Evolutionary conservation across 441 rosid genomes (phyloP).

Genomic region (Gossypium aridum): DNA sequence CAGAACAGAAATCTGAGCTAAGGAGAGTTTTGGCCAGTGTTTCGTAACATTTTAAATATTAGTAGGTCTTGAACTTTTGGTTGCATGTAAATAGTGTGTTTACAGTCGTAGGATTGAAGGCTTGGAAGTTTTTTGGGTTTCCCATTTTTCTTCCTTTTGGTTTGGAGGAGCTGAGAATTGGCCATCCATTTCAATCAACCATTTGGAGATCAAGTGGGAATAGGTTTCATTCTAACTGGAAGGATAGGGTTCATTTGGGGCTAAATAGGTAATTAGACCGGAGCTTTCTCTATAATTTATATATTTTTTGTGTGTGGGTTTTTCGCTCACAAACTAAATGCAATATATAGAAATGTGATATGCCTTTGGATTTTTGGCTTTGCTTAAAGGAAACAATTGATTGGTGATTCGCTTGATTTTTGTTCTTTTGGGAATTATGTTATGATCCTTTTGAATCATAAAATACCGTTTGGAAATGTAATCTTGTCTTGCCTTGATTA

Average conservation of each 20-base stretch:
- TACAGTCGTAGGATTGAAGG: slow-evolving; percentile 19
- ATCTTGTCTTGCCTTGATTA: neutral
- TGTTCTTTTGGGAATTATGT: neutral
- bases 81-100: slow-evolving; percentile 28
- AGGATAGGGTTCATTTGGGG: neutral
- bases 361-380: neutral
- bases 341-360: neutral
- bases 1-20: slow-evolving; percentile 72
- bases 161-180: slow-evolving; percentile 2
- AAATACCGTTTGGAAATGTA: neutral
- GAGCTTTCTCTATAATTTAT: neutral
- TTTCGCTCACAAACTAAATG: neutral
- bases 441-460: neutral
- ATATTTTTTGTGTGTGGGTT: neutral
- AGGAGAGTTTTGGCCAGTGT: slow-evolving; percentile 70
- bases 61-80: neutral
- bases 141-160: neutral
- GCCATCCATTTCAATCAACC: neutral
- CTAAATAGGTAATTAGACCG: neutral
- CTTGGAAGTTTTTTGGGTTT: slow-evolving; percentile 16
- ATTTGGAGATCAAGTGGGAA: neutral
- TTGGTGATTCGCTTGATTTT: neutral
- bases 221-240: neutral
- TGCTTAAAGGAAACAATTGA: neutral
- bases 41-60: slow-evolving; percentile 24